Base-by-base conservation (phyloP, 1,284 basidiomycete genomes). In the Pseudozyma hubeiensis region DNA sequence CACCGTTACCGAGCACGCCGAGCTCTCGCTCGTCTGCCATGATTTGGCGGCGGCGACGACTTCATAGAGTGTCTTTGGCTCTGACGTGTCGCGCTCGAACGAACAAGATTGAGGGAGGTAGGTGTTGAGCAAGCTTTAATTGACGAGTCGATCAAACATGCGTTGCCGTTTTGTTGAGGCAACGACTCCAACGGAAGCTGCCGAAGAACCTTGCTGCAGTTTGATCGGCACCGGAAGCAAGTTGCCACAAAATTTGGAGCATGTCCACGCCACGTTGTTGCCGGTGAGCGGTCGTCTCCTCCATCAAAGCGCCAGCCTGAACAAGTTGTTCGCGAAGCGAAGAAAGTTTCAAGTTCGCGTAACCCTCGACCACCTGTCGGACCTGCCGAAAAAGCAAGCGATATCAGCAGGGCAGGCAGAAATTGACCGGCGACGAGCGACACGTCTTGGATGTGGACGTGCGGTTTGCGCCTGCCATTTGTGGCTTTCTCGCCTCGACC, bases 221-320 rank as follows among this genome's bases (percentile, higher is more conserved):
- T 16, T 37, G 35, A 8, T n/a, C 40, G 40, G 16, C 13, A 41
- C 40, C 24, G 13, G 13, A 19, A 29, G 4, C 6, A 16, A 45
- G 43, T 45, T 45, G 43, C 43, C 43, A 45, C 43, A 45, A 29
- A 45, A 41, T 7, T 41, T 41, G 5, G 24, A 24, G 24, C 24
- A 24, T 24, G 24, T 24, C 24, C 24, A 24, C 4, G 24, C 24
- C 24, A 24, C 24, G 24, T 24, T 24, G 24, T 1, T 24, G 2
- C 24, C 1, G 24, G 24, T 24, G 2, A 24, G 24, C 16, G 40
- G 13, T 41, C 40, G 5, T n/a, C 10, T 41, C 10, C 16, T 3
- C 2, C 40, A 13, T 14, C 7, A 41, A 14, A 14, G 11, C 7
- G 10, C 7, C 1, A 7, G 40, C 5, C 14, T 7, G 16, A n/a